Evolutionary conservation across 176 grass and related monocot genomes (phyloP).

Genomic region (Oryza australiensis): DNA sequence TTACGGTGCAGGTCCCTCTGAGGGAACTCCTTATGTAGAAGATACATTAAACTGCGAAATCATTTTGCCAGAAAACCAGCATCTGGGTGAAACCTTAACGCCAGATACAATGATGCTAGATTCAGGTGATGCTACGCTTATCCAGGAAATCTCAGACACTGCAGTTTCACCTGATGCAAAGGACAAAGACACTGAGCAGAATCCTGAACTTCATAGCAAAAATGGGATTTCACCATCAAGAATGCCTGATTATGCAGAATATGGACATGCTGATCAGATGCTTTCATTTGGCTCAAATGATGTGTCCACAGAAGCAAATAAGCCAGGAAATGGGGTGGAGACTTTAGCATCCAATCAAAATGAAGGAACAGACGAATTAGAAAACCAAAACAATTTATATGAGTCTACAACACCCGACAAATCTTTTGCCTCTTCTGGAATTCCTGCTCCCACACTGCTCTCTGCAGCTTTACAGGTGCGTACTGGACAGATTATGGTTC

Average conservation of each 20-base stretch:
- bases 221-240: conserved; percentile 4
- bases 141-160: conserved; percentile 22
- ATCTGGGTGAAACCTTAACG: conserved; percentile 39
- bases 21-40: conserved; percentile 37
- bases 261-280: conserved; percentile 21
- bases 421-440: conserved; percentile 61
- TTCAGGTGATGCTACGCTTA: conserved; percentile 47
- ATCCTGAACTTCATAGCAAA: conserved; percentile 14
- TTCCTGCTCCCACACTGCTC: conserved; percentile 71
- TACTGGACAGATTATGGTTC: conserved; percentile 73
- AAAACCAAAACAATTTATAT: conserved; percentile 27
- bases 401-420: conserved; percentile 25
- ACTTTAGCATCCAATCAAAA: conserved; percentile 18
- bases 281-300: conserved; percentile 35
- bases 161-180: not conserved
- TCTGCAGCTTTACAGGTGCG: conserved; percentile 58
- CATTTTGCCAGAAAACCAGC: conserved; percentile 29
- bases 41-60: conserved; percentile 36
- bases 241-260: conserved; percentile 33
- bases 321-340: not conserved
- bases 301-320: conserved; percentile 2
- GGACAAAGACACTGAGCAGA: conserved; percentile 20
- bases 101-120: conserved; percentile 44
- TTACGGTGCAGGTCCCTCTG: not conserved
- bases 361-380: conserved; percentile 15